Conservation (phyloP, 495 filamentous ascomycete genomes). For the Sordaria brevicollis region DNA sequence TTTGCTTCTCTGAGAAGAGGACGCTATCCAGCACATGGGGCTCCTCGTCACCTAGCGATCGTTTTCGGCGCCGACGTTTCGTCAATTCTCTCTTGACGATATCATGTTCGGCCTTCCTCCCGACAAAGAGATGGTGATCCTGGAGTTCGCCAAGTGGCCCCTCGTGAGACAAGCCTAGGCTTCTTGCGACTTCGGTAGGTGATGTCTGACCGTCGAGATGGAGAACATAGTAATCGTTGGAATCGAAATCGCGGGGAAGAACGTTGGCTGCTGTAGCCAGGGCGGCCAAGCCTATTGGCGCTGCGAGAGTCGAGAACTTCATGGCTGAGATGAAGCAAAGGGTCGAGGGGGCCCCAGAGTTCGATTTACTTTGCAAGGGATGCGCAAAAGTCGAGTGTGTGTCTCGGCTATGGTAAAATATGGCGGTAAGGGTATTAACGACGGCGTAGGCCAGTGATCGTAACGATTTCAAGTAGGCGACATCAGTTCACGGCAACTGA, state of each 20-base stretch:
- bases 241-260: constrained; percentile 44
- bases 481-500: neutral
- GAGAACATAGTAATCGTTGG: constrained; percentile 83
- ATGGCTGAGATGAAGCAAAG: constrained; percentile 19
- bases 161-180: constrained; percentile 71
- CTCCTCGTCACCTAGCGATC: constrained; percentile 29
- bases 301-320: constrained; percentile 26
- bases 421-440: neutral
- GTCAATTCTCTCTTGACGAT: constrained; percentile 47
- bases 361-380: neutral
- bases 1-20: constrained; percentile 74
- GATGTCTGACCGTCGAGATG: constrained; percentile 57
- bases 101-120: constrained; percentile 53
- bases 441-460: neutral
- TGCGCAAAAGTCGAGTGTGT: neutral
- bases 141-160: constrained; percentile 70
- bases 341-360: neutral
- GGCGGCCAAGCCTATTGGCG: constrained; percentile 32
- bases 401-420: neutral
- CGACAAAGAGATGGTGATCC: constrained; percentile 78
- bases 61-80: constrained; percentile 50
- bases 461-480: neutral
- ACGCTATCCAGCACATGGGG: constrained; percentile 61
- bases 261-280: constrained; percentile 28
- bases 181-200: constrained; percentile 61